Evolutionary conservation across 768 basidiomycete species (phyloP), one percentile per base, ranked within the genome.

Genomic region (Collybia nuda): DNA sequence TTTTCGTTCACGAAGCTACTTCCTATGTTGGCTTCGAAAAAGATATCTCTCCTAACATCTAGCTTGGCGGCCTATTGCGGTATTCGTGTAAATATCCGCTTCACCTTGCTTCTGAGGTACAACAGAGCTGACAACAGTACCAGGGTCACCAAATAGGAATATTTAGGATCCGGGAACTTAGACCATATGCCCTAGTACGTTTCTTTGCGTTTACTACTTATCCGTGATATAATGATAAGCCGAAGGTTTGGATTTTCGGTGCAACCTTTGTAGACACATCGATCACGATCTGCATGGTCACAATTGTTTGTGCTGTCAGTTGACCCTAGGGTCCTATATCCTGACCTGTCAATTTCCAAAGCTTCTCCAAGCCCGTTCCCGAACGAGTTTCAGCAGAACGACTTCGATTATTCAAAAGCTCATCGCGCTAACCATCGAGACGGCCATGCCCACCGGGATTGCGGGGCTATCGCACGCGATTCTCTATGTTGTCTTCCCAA

Each of bases 261-360:
- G 45, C 44, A 28, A 41, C 52, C 1, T 9, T 48, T 37, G 50
- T 46, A 23, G 58, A 59, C 35, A 17, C 55, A 3, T 14, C 44
- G 15, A 57, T 59, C 12, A 53, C 58, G n/a, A 23, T 36, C 17
- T 28, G 40, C 17, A 49, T 59, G 53, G 46, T 57, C 23, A 26
- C 23, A 5, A 52, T 59, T 8, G 58, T 57, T 37, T 15, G 58
- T 52, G 14, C 32, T 2, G 7, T 32, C 32, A 9, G 5, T 9
- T 6, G 3, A 14, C 12, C 7, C 6, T 32, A 11, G 9, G 14
- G 12, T 11, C 12, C 32, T 11, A 9, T 5, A 32, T 11, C 32
- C 32, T 32, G 14, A 32, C 14, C 2, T 32, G 7, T 3, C 17
- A n/a, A 18, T 44, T 6, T 2, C 18, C 7, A 32, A 21, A 54